These are phyloP conservation scores for Casuarina equisetifolia DNA, from an alignment of 306 rosid genomes.

Conservation along the genomic window DNA sequence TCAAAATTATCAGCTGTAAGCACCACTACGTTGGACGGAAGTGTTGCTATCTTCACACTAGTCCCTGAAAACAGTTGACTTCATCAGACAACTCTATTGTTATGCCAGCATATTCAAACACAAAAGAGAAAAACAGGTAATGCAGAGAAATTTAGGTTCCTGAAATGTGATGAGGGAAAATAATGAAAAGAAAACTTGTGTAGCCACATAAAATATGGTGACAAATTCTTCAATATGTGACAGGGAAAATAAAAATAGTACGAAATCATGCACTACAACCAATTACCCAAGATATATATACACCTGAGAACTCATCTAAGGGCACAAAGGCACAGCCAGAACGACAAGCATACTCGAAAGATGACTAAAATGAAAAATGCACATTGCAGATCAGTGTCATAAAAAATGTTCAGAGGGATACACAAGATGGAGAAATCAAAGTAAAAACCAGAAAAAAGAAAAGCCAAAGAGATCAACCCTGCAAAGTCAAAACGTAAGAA, in stretches of 20 bases:
- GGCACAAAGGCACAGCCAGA: neutral
- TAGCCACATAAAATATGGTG: neutral
- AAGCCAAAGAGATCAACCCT: neutral
- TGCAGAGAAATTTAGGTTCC: neutral
- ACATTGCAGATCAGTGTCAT: neutral
- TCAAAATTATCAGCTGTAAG: conserved; percentile 66
- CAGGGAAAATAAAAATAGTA: neutral
- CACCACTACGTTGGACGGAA: conserved; percentile 70
- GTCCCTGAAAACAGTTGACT: conserved; percentile 58
- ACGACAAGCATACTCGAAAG: neutral
- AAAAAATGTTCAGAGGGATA: neutral
- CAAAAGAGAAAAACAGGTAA: conserved; percentile 13
- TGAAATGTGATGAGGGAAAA: neutral
- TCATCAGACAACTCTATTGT: conserved; percentile 19
- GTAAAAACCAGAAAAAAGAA: neutral
- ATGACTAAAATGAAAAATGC: neutral
- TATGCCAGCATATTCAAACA: neutral
- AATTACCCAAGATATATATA: neutral
- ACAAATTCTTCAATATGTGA: neutral
- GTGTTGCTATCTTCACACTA: conserved; percentile 75
- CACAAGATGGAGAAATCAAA: neutral
- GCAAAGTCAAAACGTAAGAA: neutral
- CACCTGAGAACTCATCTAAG: neutral
- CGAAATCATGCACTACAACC: neutral
- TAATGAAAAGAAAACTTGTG: neutral